Evolutionary conservation across 2,329 filamentous ascomycete genomes (phyloP), one percentile per base, ranked within the genome.

Genomic region (Podosphaera xanthii): DNA sequence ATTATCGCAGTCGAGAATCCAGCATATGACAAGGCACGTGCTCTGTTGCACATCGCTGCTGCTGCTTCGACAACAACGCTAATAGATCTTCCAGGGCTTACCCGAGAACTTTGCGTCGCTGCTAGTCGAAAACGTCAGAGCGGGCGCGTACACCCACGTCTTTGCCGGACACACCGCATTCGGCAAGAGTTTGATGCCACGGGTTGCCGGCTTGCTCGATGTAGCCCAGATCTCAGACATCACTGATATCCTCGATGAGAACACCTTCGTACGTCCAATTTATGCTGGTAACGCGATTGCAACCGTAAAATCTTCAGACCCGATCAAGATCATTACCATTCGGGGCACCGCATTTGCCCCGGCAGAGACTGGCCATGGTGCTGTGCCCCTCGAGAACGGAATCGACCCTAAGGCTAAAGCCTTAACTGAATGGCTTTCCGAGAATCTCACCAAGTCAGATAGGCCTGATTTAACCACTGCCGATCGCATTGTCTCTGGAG

Each of bases 251-350:
- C 82, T 96, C 72, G 81, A 81, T 71, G 90, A 95, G 71, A 90
- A 91, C 71, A 96, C 88, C 10, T 98, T 98, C 68, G 85, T 96
- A 59, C 86, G 92, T 60, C 91, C 92, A 35, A 96, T 98, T 69
- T 98, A 98, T 71, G 92, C 92, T 60, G 92, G 92, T 59, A 98
- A 98, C 70, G 92, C 91, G 55, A 95, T 98, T 68, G 81, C 94
- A 42, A 98, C 92, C 8, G 90, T 98, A 61, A 87, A 97, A 72
- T 95, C 89, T 2, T 80, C 80, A 63, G 92, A 98, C 69, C 70
- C 77, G 14, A 80, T 88, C 71, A 98, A 97, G 74, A 70, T 97
- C 59, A 79, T 98, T 67, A 98, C 92, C 42, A 85, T 97, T 63
- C 85, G 92, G 69, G 90, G 89, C 63, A 97, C 92, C 2, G 86